phyloP scores from a whole-genome alignment of 2,329 filamentous ascomycete species.

The Colletotrichum trifolii region DNA sequence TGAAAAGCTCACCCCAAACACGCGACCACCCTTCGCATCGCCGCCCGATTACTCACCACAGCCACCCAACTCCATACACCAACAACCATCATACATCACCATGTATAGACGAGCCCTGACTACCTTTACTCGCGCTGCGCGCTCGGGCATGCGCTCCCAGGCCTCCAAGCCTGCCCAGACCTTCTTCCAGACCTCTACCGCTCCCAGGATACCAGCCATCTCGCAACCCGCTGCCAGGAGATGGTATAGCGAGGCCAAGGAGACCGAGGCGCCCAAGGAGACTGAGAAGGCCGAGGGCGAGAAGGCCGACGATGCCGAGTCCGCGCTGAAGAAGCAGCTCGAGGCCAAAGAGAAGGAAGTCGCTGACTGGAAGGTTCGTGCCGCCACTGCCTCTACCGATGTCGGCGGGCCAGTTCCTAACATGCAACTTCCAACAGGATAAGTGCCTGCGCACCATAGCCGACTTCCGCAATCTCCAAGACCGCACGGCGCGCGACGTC shows the following conservation, averaged over 20 bases:
- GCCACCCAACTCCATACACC: not conserved
- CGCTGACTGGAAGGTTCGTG: constrained; percentile 84
- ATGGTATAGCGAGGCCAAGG: constrained; percentile 63
- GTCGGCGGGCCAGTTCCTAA: constrained; percentile 29
- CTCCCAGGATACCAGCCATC: constrained; percentile 49
- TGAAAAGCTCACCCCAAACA: constrained; percentile 26
- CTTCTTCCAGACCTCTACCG: constrained; percentile 51
- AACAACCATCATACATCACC: constrained; percentile 29
- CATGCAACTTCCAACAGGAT: constrained; percentile 68
- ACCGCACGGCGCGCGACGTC: constrained; percentile 91
- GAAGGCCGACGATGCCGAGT: constrained; percentile 47
- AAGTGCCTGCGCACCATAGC: constrained; percentile 93
- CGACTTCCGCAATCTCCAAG: constrained; percentile 98
- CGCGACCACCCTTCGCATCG: constrained; percentile 29
- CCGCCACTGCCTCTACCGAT: constrained; percentile 6
- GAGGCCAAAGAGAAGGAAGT: constrained; percentile 64
- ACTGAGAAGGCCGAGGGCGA: constrained; percentile 40
- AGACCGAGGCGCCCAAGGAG: constrained; percentile 44
- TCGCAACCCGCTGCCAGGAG: constrained; percentile 49
- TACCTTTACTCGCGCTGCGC: constrained; percentile 56
- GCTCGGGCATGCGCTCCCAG: constrained; percentile 52
- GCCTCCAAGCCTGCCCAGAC: constrained; percentile 49
- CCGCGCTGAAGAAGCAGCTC: constrained; percentile 61
- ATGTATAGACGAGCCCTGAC: constrained; percentile 61
- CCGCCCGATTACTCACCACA: constrained; percentile 1